Conservation (phyloP, 345 rosid genomes). For the Linum trigynum region DNA sequence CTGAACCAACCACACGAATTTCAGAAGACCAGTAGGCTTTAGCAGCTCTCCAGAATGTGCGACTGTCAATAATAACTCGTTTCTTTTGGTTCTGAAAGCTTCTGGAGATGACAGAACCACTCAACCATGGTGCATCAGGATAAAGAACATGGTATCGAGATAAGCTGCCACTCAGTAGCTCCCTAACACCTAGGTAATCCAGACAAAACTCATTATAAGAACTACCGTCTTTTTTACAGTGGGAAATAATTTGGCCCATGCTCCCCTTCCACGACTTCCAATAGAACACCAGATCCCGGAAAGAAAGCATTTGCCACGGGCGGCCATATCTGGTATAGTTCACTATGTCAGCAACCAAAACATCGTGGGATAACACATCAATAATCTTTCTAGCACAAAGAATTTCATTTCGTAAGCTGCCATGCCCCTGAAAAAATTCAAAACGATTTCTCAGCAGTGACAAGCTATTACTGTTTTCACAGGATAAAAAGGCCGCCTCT, state of each 20-base stretch:
- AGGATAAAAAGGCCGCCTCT: neutral
- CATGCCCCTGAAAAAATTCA: neutral
- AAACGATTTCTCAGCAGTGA: neutral
- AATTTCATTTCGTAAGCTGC: conserved; percentile 6
- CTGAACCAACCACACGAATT: neutral
- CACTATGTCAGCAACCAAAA: neutral
- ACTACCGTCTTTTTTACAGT: neutral
- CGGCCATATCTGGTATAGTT: neutral
- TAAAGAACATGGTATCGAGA: neutral
- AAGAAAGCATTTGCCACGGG: neutral
- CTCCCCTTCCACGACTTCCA: conserved; percentile 13
- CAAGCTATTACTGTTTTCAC: neutral
- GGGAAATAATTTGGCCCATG: neutral
- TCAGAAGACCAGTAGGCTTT: neutral
- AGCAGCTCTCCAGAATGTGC: neutral
- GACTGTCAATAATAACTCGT: neutral
- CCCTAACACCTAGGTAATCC: conserved; percentile 12
- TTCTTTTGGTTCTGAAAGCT: neutral
- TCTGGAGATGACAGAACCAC: neutral
- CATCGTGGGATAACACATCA: neutral
- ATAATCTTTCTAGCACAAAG: conserved; percentile 8
- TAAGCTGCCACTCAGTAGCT: neutral
- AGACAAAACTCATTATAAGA: conserved; percentile 6
- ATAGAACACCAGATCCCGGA: neutral
- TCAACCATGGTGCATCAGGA: neutral